Percentiles rank a stretch among this genome's conserved stretches.
These are phyloP conservation scores for Pouteria campechiana DNA, from an alignment of 179 eudicot genomes.

Conservation along the genomic window DNA sequence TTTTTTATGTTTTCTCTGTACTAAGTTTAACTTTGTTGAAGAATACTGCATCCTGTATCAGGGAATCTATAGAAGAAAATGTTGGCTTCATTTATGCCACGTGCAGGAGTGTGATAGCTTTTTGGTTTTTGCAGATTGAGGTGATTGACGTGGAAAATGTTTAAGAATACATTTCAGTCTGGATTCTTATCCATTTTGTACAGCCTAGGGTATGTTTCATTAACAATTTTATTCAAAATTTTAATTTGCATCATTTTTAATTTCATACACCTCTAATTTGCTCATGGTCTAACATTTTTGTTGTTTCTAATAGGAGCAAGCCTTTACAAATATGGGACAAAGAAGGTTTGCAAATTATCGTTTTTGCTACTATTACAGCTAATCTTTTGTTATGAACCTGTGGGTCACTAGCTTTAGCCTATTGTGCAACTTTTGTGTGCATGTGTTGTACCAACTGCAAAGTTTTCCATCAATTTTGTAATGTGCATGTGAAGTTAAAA, in stretches of 20 bases:
- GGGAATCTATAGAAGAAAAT: too few species aligned
- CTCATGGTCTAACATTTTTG: background rate
- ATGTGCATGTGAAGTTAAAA: background rate
- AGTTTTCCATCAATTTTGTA: too few species aligned
- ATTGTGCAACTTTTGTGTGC: background rate
- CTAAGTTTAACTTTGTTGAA: too few species aligned
- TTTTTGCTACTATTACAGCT: background rate
- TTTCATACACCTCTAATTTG: background rate
- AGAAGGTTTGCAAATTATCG: constrained; percentile 46
- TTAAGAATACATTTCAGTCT: constrained; percentile 97
- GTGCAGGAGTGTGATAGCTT: too few species aligned
- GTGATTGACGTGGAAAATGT: constrained; percentile 33
- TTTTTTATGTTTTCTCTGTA: too few species aligned
- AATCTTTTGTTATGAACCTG: background rate
- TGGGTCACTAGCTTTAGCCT: too few species aligned
- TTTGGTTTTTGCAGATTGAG: too few species aligned
- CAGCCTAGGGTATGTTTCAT: constrained; percentile 72
- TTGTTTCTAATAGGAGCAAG: constrained; percentile 62
- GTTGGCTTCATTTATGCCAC: too few species aligned
- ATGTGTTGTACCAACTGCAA: background rate
- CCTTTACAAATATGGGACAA: constrained; percentile 99
- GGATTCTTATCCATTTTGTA: constrained; percentile 89
- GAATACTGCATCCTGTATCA: too few species aligned
- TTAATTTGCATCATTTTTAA: background rate
- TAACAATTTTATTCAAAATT: background rate